These are phyloP conservation scores for Penicillium verrucosum DNA, from an alignment of 2,329 filamentous ascomycete species.

Conservation along the genomic window DNA sequence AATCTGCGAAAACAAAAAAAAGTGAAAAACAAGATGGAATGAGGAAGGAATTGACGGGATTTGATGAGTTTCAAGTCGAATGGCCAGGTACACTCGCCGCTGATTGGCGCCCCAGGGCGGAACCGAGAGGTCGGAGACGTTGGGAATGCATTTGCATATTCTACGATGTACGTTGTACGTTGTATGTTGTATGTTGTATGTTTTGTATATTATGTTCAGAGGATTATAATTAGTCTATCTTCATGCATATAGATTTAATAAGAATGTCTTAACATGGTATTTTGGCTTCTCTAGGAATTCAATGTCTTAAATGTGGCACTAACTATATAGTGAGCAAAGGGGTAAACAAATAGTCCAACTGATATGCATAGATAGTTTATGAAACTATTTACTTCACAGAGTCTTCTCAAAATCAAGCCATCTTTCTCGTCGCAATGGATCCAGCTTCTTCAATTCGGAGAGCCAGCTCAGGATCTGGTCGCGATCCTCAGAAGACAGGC, in stretches of 20 bases:
- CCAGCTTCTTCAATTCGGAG: conserved; percentile 62
- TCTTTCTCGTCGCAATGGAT: conserved; percentile 69
- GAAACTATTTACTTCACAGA: conserved; percentile 29
- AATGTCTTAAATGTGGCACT: background rate
- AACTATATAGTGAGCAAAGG: background rate
- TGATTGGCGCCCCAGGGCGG: conserved; percentile 21
- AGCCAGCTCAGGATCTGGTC: conserved; percentile 59
- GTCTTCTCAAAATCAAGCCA: conserved; percentile 67
- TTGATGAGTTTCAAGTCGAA: conserved; percentile 17
- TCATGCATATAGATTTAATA: background rate
- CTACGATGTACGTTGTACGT: background rate
- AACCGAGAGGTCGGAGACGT: conserved; percentile 15
- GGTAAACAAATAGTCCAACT: conserved; percentile 5
- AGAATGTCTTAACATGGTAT: background rate
- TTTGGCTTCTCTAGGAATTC: background rate
- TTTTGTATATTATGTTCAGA: background rate
- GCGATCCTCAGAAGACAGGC: conserved; percentile 43
- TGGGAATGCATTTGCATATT: conserved; percentile 12
- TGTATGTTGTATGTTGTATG: background rate
- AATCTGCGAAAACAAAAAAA: background rate
- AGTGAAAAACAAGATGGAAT: background rate
- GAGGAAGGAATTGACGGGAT: conserved; percentile 16
- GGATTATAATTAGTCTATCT: background rate
- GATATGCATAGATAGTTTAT: background rate
- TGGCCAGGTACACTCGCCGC: conserved; percentile 16